These are phyloP conservation scores for Physcia stellaris DNA, from an alignment of 495 filamentous ascomycete genomes.

Conservation along the genomic window DNA sequence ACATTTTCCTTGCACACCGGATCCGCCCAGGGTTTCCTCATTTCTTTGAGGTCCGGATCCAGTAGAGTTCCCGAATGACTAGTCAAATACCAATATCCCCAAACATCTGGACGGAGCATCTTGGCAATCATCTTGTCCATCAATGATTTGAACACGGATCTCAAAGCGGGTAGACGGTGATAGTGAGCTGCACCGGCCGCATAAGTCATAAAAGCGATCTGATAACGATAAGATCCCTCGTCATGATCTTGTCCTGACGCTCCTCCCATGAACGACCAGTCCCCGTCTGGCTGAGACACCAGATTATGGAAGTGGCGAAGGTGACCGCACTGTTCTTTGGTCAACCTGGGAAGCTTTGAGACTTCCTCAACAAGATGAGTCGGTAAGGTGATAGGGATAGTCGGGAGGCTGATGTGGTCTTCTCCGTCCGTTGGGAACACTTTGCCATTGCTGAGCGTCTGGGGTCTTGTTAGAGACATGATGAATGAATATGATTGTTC, in stretches of 20 bases:
- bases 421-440: not conserved
- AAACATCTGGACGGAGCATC: constrained; percentile 24
- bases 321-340: constrained; percentile 21
- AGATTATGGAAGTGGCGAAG: constrained; percentile 28
- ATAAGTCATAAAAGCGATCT: constrained; percentile 26
- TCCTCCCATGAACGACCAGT: constrained; percentile 25
- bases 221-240: constrained; percentile 24
- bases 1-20: constrained; percentile 23
- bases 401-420: not conserved
- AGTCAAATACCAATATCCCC: constrained; percentile 26
- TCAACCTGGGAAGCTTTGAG: constrained; percentile 20
- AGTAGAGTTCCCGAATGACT: constrained; percentile 16
- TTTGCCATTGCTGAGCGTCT: not conserved
- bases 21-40: constrained; percentile 26
- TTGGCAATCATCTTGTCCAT: constrained; percentile 19
- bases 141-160: constrained; percentile 15
- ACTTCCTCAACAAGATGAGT: not conserved
- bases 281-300: constrained; percentile 16
- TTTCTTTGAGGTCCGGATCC: constrained; percentile 22
- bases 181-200: constrained; percentile 18
- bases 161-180: constrained; percentile 21
- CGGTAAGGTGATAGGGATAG: not conserved
- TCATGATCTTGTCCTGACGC: constrained; percentile 24
- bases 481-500: not conserved
- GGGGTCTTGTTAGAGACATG: not conserved